Evolutionary conservation across 805 yeast species (phyloP).

Genomic region (Myxozyma vanderwaltii): DNA sequence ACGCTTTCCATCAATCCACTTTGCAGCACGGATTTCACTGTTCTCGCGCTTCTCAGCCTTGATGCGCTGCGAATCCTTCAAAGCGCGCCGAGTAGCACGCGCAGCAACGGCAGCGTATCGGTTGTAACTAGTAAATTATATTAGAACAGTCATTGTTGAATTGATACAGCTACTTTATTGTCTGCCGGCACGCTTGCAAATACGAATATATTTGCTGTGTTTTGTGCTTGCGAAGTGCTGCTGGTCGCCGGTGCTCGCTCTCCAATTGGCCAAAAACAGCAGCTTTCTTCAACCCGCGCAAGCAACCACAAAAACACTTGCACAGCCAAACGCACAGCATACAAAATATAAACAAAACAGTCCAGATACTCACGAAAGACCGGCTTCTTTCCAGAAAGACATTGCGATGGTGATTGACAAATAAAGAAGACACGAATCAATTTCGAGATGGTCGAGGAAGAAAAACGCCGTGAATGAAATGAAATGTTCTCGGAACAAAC

Average conservation of each 20-base stretch:
- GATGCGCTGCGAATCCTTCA: slow-evolving; percentile 82
- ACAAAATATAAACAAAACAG: slow-evolving; percentile 25
- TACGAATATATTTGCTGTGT: no score
- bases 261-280: background rate
- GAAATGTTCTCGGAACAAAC: slow-evolving; percentile 1
- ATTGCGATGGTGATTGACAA: slow-evolving; percentile 9
- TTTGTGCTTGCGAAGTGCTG: background rate
- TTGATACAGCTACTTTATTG: no score
- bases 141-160: no score
- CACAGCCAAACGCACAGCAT: no score
- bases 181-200: no score
- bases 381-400: slow-evolving; percentile 47
- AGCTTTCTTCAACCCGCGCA: background rate
- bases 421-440: background rate
- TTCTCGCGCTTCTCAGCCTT: slow-evolving; percentile 67
- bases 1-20: slow-evolving; percentile 64
- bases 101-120: slow-evolving; percentile 90
- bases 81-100: slow-evolving; percentile 79
- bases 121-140: slow-evolving; percentile 56
- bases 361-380: slow-evolving; percentile 36
- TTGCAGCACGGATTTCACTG: slow-evolving; percentile 73
- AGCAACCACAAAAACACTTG: background rate
- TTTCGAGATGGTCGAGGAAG: background rate
- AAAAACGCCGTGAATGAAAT: background rate
- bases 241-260: background rate